Base-by-base conservation (phyloP, 352 stramenopile species). In the Blastocystis sp. region DNA sequence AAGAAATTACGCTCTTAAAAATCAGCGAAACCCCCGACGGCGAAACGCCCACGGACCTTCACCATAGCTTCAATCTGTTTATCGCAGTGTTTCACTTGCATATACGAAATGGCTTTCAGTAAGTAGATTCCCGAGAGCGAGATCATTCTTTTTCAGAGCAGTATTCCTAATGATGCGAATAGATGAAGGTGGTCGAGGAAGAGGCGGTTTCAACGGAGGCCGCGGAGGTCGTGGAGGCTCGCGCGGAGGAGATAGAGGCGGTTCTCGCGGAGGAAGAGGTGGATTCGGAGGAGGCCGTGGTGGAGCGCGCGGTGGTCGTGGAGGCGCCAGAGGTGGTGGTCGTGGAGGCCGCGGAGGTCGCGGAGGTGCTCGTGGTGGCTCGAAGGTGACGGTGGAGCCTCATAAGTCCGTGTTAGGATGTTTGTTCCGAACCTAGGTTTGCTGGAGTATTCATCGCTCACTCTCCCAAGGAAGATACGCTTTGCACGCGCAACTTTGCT, bases 401-500 rank as follows among this genome's bases (percentile, higher is more conserved):
- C 95, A 99, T 89, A 93, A 88, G 85, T 75, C 27, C 36, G 21
- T 38, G n/a, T n/a, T 24, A 18, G 34, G 0, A 18, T 46, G 24
- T 24, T 72, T 46, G 29, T 11, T 53, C 16, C 3, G 36, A 4
- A 63, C 6, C 11, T 76, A 87, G 94, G 88, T 96, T 98, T 91
- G 93, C 95, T 84, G 96, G 96, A 86, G 94, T 99, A 53, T 99
- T 98, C 89, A 97, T 99, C 85, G 96, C 96, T 54, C 92, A 94
- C 72, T 91, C 92, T 87, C 90, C 90, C 51, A 99, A 99, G 91
- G 96, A 99, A 89, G 96, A 99, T 90, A 95, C 95, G 21, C 90
- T 99, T 38, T 95, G 98, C 77, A 99, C 96, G 38, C 92, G 98
- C 72, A 99, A 98, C 90, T 96, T 93, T 86, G 97, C 95, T 34